Percentiles rank a stretch among this genome's conserved stretches.
These are phyloP conservation scores for Copromyces sp. DNA, from an alignment of 495 filamentous ascomycete genomes.

Conservation along the genomic window DNA sequence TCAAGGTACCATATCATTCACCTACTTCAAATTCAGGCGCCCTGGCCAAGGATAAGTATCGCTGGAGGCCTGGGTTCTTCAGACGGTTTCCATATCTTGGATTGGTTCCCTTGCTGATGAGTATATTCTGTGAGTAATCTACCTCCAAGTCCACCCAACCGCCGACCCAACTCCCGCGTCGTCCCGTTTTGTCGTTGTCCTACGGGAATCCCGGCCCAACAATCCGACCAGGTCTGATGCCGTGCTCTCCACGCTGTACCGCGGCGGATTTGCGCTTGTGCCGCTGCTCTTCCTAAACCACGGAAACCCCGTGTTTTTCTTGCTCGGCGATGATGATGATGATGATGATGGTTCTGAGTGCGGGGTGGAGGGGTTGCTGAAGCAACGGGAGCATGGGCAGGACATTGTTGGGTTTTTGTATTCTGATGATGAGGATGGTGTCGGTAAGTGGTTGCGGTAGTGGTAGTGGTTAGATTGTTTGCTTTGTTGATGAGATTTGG, in stretches of 20 bases:
- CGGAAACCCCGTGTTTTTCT: neutral
- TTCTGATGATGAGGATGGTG: neutral
- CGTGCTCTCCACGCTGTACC: neutral
- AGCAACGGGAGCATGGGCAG: neutral
- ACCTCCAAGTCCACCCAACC: too few species aligned
- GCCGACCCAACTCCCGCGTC: neutral
- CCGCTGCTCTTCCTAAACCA: neutral
- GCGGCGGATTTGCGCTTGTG: neutral
- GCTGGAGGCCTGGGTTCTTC: too few species aligned
- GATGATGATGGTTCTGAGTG: neutral
- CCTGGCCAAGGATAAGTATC: too few species aligned
- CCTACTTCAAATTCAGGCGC: too few species aligned
- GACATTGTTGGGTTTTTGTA: neutral
- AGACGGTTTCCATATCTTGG: too few species aligned
- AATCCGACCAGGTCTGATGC: neutral
- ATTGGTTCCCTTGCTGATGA: too few species aligned
- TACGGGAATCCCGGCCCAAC: neutral
- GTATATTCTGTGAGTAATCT: too few species aligned
- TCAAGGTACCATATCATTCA: too few species aligned
- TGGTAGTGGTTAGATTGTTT: too few species aligned
- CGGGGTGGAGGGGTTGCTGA: neutral
- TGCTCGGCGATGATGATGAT: neutral
- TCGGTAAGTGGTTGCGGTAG: neutral
- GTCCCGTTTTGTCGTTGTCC: neutral
- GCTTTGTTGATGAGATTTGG: too few species aligned